Base-by-base conservation (phyloP, 2,329 filamentous ascomycete genomes). In the Pseudocercospora fuligena region DNA sequence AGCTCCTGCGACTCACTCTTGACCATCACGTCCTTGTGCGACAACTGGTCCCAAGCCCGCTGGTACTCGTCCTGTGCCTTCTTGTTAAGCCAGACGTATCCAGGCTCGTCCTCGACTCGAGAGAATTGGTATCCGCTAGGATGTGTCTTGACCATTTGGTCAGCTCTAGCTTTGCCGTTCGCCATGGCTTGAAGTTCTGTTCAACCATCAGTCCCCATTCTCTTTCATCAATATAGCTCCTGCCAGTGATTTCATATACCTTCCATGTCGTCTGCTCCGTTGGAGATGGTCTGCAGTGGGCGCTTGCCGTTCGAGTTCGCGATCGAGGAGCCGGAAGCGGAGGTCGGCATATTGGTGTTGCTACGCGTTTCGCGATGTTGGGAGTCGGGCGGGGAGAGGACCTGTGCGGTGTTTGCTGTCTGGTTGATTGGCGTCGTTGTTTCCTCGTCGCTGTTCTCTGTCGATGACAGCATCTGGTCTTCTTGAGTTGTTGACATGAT, bases 21-120 rank as follows among this genome's bases (percentile, higher is more conserved):
- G n/a, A 79, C 67, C 67, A 72, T 72, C 2, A 40, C 47, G 21
- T 85, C 82, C 71, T 80, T 81, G 73, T 89, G 85, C 58, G 86
- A 73, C 56, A 89, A 70, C 68, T 72, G 73, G 29, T 84, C 82
- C 80, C 81, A 80, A 19, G 82, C 83, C 27, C 84, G 79, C 51
- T 82, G 78, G 70, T 81, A 84, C 63, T 89, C 87, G 66, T 88
- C 87, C 67, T 83, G 76, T 5, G 85, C 84, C 72, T 87, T 87
- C 75, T 85, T 86, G 68, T 81, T 86, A 70, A 81, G 81, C 85
- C 86, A 89, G 8, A 78, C 78, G 54, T 82, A 83, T 2, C 85
- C 83, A 7, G 84, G 84, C 66, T 80, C 77, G 40, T 82, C 79
- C 60, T 80, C 79, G 65, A 72, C 72, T 70, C 73, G 74, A 29